Percentiles rank a stretch among this genome's conserved stretches.
These are phyloP conservation scores for Taiwanofungus camphoratus DNA, from an alignment of 1,284 basidiomycete species.

Conservation along the genomic window DNA sequence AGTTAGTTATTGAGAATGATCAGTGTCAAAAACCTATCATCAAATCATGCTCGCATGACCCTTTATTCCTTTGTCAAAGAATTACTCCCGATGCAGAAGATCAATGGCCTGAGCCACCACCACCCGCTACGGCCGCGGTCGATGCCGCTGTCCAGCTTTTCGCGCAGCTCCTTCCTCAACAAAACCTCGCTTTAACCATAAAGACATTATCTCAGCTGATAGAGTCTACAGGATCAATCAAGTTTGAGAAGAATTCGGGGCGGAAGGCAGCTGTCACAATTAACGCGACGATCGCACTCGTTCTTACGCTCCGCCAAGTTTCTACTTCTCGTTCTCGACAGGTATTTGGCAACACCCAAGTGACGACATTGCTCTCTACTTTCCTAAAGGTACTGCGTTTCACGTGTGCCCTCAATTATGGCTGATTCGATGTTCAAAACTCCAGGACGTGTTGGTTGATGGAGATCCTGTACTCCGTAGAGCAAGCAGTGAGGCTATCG, in stretches of 20 bases:
- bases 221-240: constrained; percentile 68
- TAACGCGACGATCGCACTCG: constrained; percentile 79
- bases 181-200: constrained; percentile 66
- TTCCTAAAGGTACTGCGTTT: constrained; percentile 62
- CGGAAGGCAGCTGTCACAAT: constrained; percentile 84
- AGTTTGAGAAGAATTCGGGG: constrained; percentile 85
- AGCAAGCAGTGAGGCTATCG: constrained; percentile 87
- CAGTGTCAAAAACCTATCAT: constrained; percentile 79
- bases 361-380: constrained; percentile 65
- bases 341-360: constrained; percentile 61
- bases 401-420: neutral
- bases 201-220: constrained; percentile 68
- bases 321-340: constrained; percentile 49
- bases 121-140: constrained; percentile 79
- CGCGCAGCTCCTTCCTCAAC: constrained; percentile 71
- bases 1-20: neutral
- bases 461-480: constrained; percentile 74
- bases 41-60: constrained; percentile 84
- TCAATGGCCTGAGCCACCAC: constrained; percentile 56
- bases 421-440: neutral
- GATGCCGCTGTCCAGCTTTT: constrained; percentile 90
- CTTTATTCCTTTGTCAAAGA: constrained; percentile 67
- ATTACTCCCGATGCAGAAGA: constrained; percentile 38
- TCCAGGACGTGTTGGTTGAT: constrained; percentile 76
- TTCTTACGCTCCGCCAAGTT: constrained; percentile 66